Base-by-base conservation (phyloP, 2,329 filamentous ascomycete species). In the Aureobasidium melanogenum region DNA sequence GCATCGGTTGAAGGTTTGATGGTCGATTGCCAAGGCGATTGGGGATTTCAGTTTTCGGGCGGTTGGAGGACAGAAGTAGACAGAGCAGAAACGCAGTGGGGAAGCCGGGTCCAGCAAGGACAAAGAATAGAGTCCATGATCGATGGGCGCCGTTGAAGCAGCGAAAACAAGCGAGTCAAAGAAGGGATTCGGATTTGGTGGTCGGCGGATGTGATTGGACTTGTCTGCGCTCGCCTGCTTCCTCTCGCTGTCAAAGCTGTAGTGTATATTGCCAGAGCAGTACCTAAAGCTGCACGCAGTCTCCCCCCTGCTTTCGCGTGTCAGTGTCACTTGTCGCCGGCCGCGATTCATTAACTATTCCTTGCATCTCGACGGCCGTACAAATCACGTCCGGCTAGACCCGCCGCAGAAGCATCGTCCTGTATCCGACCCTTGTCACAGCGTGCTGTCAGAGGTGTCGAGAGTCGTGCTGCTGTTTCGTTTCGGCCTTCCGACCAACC, bases 271-370 rank as follows among this genome's bases (percentile, higher is more conserved):
- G 38, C 26, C 39, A 41, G 36, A 22, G 24, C 32, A 41, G 51
- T 19, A 17, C 30, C 48, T n/a, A 19, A 34, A 28, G 52, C 52
- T 56, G 52, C 52, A 56, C 52, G 52, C 52, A 56, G 52, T 22
- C 38, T 56, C 38, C 38, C 51, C 50, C 52, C 52, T 56, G 52
- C 52, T 44, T 56, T 54, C 26, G 39, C 41, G 39, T 57, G 54
- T 57, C 54, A 57, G 39, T 57, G 54, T 57, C 54, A 57, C 39
- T 56, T 56, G 52, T 44, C 26, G 39, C 52, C 52, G 36, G 38
- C 38, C n/a, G 52, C 52, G 24, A 57, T 57, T 47, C 54, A 57
- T 46, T 41, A 28, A 34, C 32, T 47, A 47, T 57, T 56, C 54
- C 54, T 57, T 57, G 54, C 54, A 47, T 57, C 41, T 47, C 28